A percentile compares a stretch with the other conserved stretches of the same genome.
phyloP scores from a whole-genome alignment of 2,329 filamentous ascomycete genomes.

The Onygena corvina region DNA sequence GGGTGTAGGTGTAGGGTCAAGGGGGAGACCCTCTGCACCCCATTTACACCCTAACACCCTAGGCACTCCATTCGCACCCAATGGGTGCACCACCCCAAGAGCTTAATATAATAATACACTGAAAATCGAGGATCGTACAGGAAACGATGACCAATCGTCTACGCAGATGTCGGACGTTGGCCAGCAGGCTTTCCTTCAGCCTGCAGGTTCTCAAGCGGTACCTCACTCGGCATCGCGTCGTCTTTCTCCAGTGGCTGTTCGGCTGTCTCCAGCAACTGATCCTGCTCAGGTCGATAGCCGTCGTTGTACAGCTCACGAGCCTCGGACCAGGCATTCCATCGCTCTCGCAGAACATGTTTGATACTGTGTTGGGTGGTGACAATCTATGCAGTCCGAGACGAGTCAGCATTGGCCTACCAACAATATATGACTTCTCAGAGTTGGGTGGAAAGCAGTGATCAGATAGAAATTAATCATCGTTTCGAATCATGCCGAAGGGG shows the following conservation, averaged over 20 bases:
- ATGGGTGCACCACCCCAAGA: too few relatives aligned
- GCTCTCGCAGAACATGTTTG: conserved; percentile 73
- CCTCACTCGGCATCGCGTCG: neutral
- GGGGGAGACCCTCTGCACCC: too few relatives aligned
- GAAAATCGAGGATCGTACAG: too few relatives aligned
- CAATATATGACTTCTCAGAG: conserved; percentile 6
- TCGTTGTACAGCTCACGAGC: conserved; percentile 28
- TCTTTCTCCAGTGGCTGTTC: neutral
- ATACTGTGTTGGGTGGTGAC: conserved; percentile 67
- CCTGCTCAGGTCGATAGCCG: conserved; percentile 27
- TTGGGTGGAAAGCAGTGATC: conserved; percentile 7
- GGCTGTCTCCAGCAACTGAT: conserved; percentile 11
- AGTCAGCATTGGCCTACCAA: neutral
- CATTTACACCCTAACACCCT: too few relatives aligned
- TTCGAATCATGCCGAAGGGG: conserved; percentile 18
- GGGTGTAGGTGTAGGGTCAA: too few relatives aligned
- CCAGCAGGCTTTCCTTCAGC: neutral
- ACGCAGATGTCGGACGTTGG: neutral
- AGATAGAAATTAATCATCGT: neutral
- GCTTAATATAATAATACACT: too few relatives aligned
- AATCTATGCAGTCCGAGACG: conserved; percentile 44
- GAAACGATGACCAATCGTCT: too few relatives aligned
- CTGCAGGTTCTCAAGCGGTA: conserved; percentile 9
- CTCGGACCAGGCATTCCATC: conserved; percentile 66
- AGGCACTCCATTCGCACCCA: too few relatives aligned